Conservation (phyloP, 2,329 filamentous ascomycete genomes). For the Orbilia ellipsospora region DNA sequence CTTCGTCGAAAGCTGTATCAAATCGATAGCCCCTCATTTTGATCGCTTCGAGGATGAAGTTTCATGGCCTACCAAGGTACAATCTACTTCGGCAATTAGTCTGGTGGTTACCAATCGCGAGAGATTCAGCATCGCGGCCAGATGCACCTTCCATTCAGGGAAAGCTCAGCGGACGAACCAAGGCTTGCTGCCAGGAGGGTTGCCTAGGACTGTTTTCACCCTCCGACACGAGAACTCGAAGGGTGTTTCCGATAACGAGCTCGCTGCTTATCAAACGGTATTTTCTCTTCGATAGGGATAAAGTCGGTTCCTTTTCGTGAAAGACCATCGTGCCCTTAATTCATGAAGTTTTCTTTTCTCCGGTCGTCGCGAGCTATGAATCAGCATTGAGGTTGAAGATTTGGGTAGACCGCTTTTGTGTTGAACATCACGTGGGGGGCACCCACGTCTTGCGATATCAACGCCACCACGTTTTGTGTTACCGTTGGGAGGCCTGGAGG, state of each 20-base stretch:
- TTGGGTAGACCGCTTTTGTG: neutral
- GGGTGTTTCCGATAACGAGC: conserved; percentile 23
- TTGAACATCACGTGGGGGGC: neutral
- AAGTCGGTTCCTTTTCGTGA: conserved; percentile 2
- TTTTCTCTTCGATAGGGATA: neutral
- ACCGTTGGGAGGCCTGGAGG: neutral
- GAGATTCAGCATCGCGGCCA: conserved; percentile 16
- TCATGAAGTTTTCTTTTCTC: conserved; percentile 8
- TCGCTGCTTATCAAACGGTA: conserved; percentile 26
- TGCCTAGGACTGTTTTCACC: conserved; percentile 43
- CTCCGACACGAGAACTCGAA: conserved; percentile 19
- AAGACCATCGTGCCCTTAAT: neutral
- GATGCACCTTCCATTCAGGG: conserved; percentile 47
- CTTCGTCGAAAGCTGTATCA: conserved; percentile 22
- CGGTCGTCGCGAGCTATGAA: too few species aligned
- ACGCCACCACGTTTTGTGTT: conserved; percentile 35
- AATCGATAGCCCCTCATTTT: conserved; percentile 16
- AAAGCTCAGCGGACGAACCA: conserved; percentile 41
- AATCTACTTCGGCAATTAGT: conserved; percentile 18
- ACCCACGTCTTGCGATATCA: neutral
- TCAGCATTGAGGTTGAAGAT: conserved; percentile 17
- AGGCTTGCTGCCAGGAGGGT: conserved; percentile 28
- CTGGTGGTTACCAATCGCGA: conserved; percentile 15
- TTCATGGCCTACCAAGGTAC: conserved; percentile 42
- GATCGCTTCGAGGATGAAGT: neutral